phyloP scores from a whole-genome alignment of 148 eudicot species.

The Agrostemma githago region DNA sequence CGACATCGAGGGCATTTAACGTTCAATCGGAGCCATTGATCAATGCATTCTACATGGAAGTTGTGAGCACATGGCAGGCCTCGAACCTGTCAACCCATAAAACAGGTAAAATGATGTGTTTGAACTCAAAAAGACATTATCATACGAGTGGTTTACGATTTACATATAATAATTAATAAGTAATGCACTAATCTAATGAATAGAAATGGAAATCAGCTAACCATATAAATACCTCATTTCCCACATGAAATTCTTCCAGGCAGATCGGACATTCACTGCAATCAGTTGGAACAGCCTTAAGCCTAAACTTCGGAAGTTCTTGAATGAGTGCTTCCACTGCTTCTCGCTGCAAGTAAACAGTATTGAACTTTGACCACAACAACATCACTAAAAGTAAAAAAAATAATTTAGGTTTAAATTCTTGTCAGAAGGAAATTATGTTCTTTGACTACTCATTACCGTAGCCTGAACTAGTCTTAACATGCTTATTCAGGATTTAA shows the following conservation, averaged over 20 bases:
- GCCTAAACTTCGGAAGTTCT: constrained; percentile 81
- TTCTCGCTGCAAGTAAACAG: constrained; percentile 54
- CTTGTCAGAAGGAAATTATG: neutral
- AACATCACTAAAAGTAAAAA: neutral
- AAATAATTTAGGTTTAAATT: neutral
- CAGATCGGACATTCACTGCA: constrained; percentile 98
- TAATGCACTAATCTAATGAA: neutral
- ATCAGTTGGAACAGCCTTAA: constrained; percentile 92
- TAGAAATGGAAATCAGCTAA: neutral
- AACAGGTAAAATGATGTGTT: neutral
- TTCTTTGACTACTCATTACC: neutral
- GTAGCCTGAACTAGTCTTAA: neutral
- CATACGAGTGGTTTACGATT: too few species aligned
- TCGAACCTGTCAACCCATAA: constrained; percentile 56
- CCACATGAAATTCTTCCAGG: constrained; percentile 86
- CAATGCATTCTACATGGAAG: constrained; percentile 93
- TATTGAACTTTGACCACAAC: neutral
- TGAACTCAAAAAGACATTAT: neutral
- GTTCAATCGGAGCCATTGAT: constrained; percentile 89
- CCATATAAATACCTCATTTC: constrained; percentile 63
- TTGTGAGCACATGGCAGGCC: constrained; percentile 98
- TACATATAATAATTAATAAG: too few species aligned
- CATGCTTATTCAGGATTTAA: constrained; percentile 9
- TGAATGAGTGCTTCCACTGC: constrained; percentile 95
- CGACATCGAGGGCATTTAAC: constrained; percentile 97